Conservation (phyloP, 352 stramenopile species). For the Pythium vanterpoolii region DNA sequence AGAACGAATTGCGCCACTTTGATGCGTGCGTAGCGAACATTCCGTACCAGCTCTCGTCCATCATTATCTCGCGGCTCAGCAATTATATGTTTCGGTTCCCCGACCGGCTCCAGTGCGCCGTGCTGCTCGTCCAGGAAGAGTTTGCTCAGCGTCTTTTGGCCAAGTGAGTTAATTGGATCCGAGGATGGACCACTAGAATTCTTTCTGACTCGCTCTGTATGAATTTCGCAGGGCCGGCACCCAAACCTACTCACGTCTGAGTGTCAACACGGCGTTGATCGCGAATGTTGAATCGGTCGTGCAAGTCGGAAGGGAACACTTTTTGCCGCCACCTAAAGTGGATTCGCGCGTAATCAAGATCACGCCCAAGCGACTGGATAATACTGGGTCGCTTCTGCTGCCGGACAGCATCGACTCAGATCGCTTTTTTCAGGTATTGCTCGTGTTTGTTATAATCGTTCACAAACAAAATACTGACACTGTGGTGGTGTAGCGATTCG, state of each 20-base stretch:
- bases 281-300: conserved; percentile 61
- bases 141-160: conserved; percentile 75
- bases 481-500: conserved; percentile 81
- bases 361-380: conserved; percentile 28
- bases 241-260: conserved; percentile 80
- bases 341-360: conserved; percentile 83
- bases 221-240: conserved; percentile 56
- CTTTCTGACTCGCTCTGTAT: too few species aligned
- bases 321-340: conserved; percentile 78
- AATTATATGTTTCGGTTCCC: conserved; percentile 67
- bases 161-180: conserved; percentile 33
- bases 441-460: too few species aligned
- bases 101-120: conserved; percentile 47
- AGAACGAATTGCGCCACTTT: conserved; percentile 29
- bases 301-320: conserved; percentile 54
- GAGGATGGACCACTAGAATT: not conserved
- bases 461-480: too few species aligned
- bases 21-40: conserved; percentile 86
- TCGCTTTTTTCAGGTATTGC: conserved; percentile 56
- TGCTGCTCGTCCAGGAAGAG: conserved; percentile 85
- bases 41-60: conserved; percentile 84
- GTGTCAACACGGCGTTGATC: conserved; percentile 74
- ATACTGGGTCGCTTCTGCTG: conserved; percentile 15
- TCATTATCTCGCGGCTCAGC: conserved; percentile 72
- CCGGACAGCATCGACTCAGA: conserved; percentile 22